Base-by-base conservation (phyloP, 2,329 filamentous ascomycete species). In the Setomelanomma holmii region DNA sequence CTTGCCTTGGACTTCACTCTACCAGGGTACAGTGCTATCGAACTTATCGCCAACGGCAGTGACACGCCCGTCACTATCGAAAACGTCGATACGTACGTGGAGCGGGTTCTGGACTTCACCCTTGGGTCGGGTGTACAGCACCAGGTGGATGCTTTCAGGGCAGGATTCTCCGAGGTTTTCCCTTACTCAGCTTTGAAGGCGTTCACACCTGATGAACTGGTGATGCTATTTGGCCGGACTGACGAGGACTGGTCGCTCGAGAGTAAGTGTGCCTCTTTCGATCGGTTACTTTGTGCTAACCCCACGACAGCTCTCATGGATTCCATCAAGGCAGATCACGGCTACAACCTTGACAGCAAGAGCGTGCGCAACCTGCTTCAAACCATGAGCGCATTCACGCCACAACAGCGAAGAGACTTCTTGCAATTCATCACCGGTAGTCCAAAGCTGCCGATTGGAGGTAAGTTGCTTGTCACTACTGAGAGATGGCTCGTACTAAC, bases 201-300 rank as follows among this genome's bases (percentile, higher is more conserved):
- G 0, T 99, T 99, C 70, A 99, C 95, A 0, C 93, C 96, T 0
- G 91, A 91, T 64, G 96, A 99, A 75, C 82, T 99, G 23, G 93
- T 97, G 35, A 93, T 93, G 80, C 83, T 99, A 21, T 99, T 98
- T 78, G 95, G 95, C 16, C 86, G 89, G 51, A 87, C 91, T 4
- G 90, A 98, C 6, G 95, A 99, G 72, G 95, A 99, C 73, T 99
- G 95, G 95, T 91, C 91, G 19, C 87, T 99, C 60, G 93, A 98
- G 73, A 99, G 91, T 95, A 85, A 83, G 90, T 33, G 14, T 82
- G 34, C 35, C 12, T 36, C 34, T 30, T 38, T 20, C 33, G 17
- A 1, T 53, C 42, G 35, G 20, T 14, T 6, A 27, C 5, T 33
- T 5, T 5, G 43, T 67, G 53, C 71, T 76, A 68, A 76, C 64